These are phyloP conservation scores for Aquilaria yunnanensis DNA, from an alignment of 345 rosid genomes.

Conservation along the genomic window DNA sequence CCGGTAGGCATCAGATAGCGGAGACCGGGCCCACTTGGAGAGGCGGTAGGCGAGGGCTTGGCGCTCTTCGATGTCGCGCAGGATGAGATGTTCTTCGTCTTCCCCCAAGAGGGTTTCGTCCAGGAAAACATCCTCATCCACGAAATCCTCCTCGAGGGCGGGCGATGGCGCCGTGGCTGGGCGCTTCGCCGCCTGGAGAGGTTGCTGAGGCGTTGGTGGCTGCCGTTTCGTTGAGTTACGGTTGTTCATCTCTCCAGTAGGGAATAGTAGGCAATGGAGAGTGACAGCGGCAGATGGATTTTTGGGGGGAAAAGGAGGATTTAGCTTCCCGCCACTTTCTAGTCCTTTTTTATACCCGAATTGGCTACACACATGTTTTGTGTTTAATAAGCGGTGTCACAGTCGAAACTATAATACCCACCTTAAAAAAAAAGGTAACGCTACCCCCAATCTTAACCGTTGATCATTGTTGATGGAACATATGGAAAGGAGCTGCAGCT, in stretches of 20 bases:
- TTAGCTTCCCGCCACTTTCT: slow-evolving; percentile 37
- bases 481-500: too few species aligned
- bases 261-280: slow-evolving; percentile 1
- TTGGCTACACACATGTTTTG: too few species aligned
- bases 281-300: slow-evolving; percentile 8
- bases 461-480: too few species aligned
- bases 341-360: background rate
- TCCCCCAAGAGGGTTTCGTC: slow-evolving; percentile 65
- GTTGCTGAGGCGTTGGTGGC: slow-evolving; percentile 31
- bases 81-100: slow-evolving; percentile 66
- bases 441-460: too few species aligned
- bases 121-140: slow-evolving; percentile 77
- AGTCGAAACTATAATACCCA: too few species aligned
- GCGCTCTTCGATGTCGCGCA: slow-evolving; percentile 69
- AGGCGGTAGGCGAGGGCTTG: slow-evolving; percentile 56
- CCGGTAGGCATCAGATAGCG: slow-evolving; percentile 44
- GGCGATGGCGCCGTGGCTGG: slow-evolving; percentile 31
- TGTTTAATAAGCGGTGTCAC: too few species aligned
- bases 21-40: slow-evolving; percentile 74
- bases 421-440: too few species aligned
- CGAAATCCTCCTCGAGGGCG: slow-evolving; percentile 58
- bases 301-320: background rate
- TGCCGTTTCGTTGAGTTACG: slow-evolving; percentile 55
- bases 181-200: slow-evolving; percentile 42
- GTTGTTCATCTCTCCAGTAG: slow-evolving; percentile 32